These are phyloP conservation scores for Eucalyptus cloeziana DNA, from an alignment of 345 rosid genomes.

Conservation along the genomic window DNA sequence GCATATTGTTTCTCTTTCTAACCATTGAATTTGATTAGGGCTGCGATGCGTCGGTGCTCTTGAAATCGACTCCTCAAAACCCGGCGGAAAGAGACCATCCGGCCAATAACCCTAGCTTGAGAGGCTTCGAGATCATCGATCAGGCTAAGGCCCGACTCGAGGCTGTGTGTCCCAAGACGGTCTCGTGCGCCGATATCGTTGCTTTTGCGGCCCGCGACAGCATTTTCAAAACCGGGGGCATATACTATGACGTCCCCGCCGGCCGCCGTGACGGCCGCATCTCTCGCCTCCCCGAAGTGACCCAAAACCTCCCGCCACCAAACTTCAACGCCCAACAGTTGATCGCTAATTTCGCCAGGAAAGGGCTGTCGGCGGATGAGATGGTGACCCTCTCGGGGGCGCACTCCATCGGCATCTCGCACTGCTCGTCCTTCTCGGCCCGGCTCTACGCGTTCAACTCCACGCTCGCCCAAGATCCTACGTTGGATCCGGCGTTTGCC, in stretches of 20 bases:
- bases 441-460: conserved; percentile 19
- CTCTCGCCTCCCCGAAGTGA: conserved; percentile 3
- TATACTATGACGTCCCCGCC: conserved; percentile 12
- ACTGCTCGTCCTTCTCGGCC: conserved; percentile 21
- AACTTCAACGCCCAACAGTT: conserved; percentile 8
- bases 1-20: neutral
- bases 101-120: conserved; percentile 19
- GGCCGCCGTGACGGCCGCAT: conserved; percentile 35
- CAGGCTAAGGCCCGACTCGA: conserved; percentile 23
- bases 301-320: conserved; percentile 11
- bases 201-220: conserved; percentile 38
- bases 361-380: conserved; percentile 25
- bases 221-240: conserved; percentile 2
- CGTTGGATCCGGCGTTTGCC: conserved; percentile 10
- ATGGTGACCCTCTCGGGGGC: conserved; percentile 45
- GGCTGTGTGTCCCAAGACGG: conserved; percentile 16
- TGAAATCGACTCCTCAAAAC: conserved; percentile 7
- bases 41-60: conserved; percentile 32
- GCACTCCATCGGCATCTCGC: conserved; percentile 29
- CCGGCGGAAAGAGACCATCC: conserved; percentile 18
- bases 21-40: conserved; percentile 12
- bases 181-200: conserved; percentile 40
- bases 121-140: conserved; percentile 37
- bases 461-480: conserved; percentile 24
- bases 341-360: conserved; percentile 5